These are phyloP conservation scores for Candida nanaspora DNA, from an alignment of 805 yeast genomes.

Conservation along the genomic window DNA sequence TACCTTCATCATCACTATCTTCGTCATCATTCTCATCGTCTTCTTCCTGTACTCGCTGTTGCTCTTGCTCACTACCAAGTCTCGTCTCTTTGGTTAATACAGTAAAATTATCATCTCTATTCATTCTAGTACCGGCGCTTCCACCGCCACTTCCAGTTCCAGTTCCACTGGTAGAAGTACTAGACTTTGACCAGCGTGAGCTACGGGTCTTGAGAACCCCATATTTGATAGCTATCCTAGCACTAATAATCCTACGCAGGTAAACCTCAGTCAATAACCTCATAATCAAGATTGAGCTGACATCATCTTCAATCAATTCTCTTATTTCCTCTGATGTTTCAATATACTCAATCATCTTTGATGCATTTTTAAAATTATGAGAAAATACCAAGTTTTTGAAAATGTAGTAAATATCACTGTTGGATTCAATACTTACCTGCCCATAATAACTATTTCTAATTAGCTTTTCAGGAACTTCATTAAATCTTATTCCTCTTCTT, in stretches of 20 bases:
- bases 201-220: conserved; percentile 12
- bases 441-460: neutral
- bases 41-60: no score
- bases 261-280: conserved; percentile 25
- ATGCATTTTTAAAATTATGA: conserved; percentile 10
- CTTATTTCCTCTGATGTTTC: neutral
- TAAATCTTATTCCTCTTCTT: conserved; percentile 3
- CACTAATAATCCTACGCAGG: conserved; percentile 23
- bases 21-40: no score
- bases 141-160: neutral
- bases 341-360: conserved; percentile 8
- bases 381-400: conserved; percentile 4
- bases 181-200: neutral
- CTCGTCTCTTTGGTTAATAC: no score
- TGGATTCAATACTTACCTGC: neutral
- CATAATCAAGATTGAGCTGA: conserved; percentile 7
- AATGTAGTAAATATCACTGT: conserved; percentile 15
- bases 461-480: neutral
- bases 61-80: no score
- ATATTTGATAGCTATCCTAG: conserved; percentile 19
- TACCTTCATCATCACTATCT: no score
- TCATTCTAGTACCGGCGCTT: neutral
- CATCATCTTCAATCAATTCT: neutral
- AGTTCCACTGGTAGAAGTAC: neutral
- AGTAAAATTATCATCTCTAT: neutral